These are phyloP conservation scores for Quillaja saponaria DNA, from an alignment of 306 rosid species.

Conservation along the genomic window DNA sequence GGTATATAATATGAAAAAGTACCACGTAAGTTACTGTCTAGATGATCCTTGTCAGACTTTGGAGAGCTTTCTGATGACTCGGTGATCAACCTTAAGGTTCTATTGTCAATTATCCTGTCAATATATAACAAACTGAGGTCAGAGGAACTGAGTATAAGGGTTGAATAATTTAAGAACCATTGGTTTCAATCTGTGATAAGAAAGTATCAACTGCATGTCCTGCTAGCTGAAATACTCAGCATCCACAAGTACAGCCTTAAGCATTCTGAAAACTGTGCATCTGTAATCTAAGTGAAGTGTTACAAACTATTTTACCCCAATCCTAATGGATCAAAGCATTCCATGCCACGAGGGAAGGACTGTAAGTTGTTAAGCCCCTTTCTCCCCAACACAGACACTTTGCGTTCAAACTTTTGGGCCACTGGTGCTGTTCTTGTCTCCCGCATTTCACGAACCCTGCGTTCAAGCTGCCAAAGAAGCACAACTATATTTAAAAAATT, in stretches of 20 bases:
- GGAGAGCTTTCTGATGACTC: constrained; percentile 67
- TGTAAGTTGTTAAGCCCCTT: constrained; percentile 73
- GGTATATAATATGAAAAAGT: constrained; percentile 33
- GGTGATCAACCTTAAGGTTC: constrained; percentile 77
- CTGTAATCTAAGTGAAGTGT: constrained; percentile 30
- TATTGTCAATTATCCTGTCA: constrained; percentile 92
- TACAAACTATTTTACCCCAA: constrained; percentile 65
- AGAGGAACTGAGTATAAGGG: constrained; percentile 14
- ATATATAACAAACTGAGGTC: constrained; percentile 30
- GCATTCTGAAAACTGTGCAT: constrained; percentile 15
- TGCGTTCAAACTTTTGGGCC: constrained; percentile 72
- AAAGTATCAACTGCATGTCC: too few species aligned
- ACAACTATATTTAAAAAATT: constrained; percentile 42
- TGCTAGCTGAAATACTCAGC: too few species aligned
- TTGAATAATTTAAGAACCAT: too few species aligned
- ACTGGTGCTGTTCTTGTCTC: constrained; percentile 92
- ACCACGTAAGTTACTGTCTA: constrained; percentile 81
- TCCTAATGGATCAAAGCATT: constrained; percentile 91
- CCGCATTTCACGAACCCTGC: constrained; percentile 98
- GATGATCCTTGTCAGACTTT: constrained; percentile 47
- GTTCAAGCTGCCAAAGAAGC: constrained; percentile 80
- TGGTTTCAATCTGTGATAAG: too few species aligned
- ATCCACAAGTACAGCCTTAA: constrained; percentile 20
- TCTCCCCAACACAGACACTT: constrained; percentile 43
- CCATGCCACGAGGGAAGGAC: constrained; percentile 97